Evolutionary conservation across 352 stramenopile genomes (phyloP), one percentile per base, ranked within the genome.

Genomic region (Blastocystis sp.): DNA sequence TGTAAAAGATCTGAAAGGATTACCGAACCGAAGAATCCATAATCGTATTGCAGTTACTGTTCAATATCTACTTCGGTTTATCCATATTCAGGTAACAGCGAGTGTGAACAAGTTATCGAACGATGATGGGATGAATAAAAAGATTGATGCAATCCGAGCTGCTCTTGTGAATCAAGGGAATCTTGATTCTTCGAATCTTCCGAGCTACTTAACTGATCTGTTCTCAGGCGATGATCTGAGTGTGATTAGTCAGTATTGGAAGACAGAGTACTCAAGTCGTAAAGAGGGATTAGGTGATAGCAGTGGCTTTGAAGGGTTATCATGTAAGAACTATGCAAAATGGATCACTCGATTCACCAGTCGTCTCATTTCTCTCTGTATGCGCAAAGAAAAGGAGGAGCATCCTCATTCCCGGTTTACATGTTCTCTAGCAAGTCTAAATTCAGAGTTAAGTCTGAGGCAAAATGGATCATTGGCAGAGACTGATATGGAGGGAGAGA

Each of bases 1-100:
- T 23, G 70, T 80, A 26, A 80, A 80, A 26, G 70, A 80, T 80
- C 64, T 80, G 70, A 80, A 61, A 47, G 70, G 70, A 29, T 53
- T 80, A 7, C 70, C 70, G 23, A 4, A 39, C 5, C 45, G 70
- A 18, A 20, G 64, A 11, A 64, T 80, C 20, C 70, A 80, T 18
- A 80, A 80, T 64, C 70, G 70, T 20, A 80, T 80, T 20, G 70
- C 70, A 8, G 26, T 80, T 5, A 80, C 70, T 15, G 70, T 80
- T 11, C 70, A 80, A 41, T 43, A 54, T 64, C 20, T 80, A 4
- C 70, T 80, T 7, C 70, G 43, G 15, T 80, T 80, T 39, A 41
- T 80, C 7, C 23, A 80, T 20, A 62, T 7, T 9, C 43, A 62
- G 37, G 9, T 59, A 1, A 59, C 50, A 59, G 20, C 13, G 3